Evolutionary conservation across 2,329 filamentous ascomycete genomes (phyloP).

Genomic region (Cordyceps javanica): DNA sequence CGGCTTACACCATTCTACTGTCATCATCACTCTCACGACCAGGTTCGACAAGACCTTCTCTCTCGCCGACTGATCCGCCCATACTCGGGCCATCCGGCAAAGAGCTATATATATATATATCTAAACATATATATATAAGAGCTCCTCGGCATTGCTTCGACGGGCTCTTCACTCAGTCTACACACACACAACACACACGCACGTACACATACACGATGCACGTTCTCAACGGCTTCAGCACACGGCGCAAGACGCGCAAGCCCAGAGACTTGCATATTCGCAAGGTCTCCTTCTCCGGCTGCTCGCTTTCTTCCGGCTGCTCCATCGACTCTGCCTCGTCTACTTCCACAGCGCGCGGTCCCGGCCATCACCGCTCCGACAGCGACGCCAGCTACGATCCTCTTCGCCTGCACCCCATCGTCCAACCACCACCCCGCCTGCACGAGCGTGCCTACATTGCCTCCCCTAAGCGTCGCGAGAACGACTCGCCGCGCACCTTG

Average conservation of each 20-base stretch:
- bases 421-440: conserved; percentile 30
- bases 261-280: conserved; percentile 33
- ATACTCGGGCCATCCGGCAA: neutral
- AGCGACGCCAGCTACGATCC: conserved; percentile 26
- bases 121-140: conserved; percentile 6
- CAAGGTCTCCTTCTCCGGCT: conserved; percentile 36
- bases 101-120: conserved; percentile 11
- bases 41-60: neutral
- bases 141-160: neutral
- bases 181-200: conserved; percentile 1
- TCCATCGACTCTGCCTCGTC: conserved; percentile 27
- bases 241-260: conserved; percentile 29
- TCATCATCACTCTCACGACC: neutral
- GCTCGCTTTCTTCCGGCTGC: conserved; percentile 31
- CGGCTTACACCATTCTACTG: neutral
- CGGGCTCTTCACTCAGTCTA: neutral
- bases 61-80: neutral
- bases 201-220: conserved; percentile 25
- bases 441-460: conserved; percentile 30
- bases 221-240: conserved; percentile 30
- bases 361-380: conserved; percentile 21
- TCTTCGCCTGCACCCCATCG: conserved; percentile 29
- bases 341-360: conserved; percentile 19
- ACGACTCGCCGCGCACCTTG: conserved; percentile 21
- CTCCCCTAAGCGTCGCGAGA: conserved; percentile 17